These are phyloP conservation scores for Phlegmacium glaucopus DNA, from an alignment of 768 basidiomycete species.

Conservation along the genomic window DNA sequence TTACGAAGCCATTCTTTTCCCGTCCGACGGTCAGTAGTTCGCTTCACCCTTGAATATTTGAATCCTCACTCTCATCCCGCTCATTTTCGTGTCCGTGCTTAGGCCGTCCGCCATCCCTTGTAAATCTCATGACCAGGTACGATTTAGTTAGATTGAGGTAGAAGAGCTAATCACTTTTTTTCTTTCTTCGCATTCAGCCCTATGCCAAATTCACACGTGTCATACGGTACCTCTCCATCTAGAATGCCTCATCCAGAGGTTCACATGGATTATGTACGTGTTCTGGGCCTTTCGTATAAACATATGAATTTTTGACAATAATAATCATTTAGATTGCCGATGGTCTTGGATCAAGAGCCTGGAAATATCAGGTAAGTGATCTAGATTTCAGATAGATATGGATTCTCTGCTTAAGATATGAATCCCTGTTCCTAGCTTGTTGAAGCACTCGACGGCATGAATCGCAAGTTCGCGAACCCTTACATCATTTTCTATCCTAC, in stretches of 20 bases:
- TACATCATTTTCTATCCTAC: constrained; percentile 81
- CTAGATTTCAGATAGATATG: constrained; percentile 7
- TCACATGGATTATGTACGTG: constrained; percentile 72
- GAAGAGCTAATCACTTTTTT: constrained; percentile 3
- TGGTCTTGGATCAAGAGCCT: constrained; percentile 60
- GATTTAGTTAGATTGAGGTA: constrained; percentile 2
- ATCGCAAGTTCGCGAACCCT: constrained; percentile 70
- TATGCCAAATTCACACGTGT: constrained; percentile 41
- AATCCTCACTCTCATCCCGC: background rate
- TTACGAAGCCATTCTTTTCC: constrained; percentile 75
- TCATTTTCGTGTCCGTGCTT: background rate
- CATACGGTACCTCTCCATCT: constrained; percentile 43
- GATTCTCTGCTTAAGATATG: constrained; percentile 9
- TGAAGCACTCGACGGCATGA: constrained; percentile 78
- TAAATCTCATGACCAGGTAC: constrained; percentile 72
- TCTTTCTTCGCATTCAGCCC: constrained; percentile 27
- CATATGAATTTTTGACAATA: constrained; percentile 5
- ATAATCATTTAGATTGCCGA: constrained; percentile 55
- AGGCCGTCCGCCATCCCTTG: constrained; percentile 71
- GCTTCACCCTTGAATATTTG: background rate
- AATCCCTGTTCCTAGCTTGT: constrained; percentile 51
- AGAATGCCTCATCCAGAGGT: constrained; percentile 82
- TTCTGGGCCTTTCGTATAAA: constrained; percentile 4
- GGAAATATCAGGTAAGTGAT: constrained; percentile 67
- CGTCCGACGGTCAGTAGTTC: constrained; percentile 53